Conservation (phyloP, 352 stramenopile genomes). For the Phytopythium sindhum region DNA sequence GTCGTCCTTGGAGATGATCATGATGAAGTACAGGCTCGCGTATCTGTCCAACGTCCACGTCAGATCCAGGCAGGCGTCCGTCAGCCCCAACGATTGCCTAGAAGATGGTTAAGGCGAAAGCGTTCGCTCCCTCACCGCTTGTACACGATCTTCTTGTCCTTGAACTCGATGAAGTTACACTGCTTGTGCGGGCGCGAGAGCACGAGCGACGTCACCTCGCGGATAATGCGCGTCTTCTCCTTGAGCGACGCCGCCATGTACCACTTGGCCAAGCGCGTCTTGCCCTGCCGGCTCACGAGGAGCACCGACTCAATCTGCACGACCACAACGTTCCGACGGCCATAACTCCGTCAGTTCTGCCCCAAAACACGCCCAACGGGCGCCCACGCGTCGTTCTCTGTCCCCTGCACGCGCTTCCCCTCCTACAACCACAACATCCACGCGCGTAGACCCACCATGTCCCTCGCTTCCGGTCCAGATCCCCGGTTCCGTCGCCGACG, state of each 20-base stretch:
- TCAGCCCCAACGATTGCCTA: background rate
- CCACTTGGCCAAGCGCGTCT: constrained; percentile 91
- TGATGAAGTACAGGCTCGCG: constrained; percentile 97
- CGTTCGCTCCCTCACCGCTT: constrained; percentile 60
- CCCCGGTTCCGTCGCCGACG: background rate
- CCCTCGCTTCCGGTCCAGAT: background rate
- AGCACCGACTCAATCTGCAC: constrained; percentile 85
- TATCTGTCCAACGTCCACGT: constrained; percentile 51
- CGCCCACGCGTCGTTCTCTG: background rate
- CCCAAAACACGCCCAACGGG: background rate
- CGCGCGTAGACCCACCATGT: constrained; percentile 1
- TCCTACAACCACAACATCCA: no score
- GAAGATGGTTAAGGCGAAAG: background rate
- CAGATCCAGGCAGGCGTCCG: background rate
- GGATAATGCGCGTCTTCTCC: constrained; percentile 87
- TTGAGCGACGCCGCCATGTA: constrained; percentile 77
- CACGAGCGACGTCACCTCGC: constrained; percentile 87
- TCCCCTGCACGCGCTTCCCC: background rate
- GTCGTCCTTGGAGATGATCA: constrained; percentile 93
- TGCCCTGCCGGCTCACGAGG: constrained; percentile 90
- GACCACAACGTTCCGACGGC: background rate
- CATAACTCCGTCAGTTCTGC: background rate
- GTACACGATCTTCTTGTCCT: constrained; percentile 98
- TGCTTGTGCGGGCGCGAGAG: constrained; percentile 82
- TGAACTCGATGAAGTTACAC: constrained; percentile 97